Percentiles rank a stretch among this genome's conserved stretches.
phyloP scores from a whole-genome alignment of 2,329 filamentous ascomycete species.

The Venturia nashicola region DNA sequence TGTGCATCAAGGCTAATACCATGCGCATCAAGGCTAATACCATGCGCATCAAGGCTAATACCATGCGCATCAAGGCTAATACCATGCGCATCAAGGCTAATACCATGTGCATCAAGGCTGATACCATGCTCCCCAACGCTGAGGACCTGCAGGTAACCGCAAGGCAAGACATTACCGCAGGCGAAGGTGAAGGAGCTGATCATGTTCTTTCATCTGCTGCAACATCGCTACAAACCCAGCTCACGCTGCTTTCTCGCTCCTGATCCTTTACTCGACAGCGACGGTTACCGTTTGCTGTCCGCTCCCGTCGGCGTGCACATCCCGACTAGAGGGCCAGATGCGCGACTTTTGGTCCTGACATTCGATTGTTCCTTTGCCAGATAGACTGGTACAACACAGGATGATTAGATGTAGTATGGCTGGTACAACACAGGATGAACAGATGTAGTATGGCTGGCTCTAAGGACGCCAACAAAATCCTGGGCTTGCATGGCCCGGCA shows the following conservation, averaged over 20 bases:
- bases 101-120: background rate
- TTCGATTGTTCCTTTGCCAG: background rate
- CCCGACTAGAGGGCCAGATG: background rate
- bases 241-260: background rate
- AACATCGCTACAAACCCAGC: background rate
- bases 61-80: background rate
- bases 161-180: background rate
- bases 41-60: background rate
- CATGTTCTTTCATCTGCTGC: background rate
- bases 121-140: background rate
- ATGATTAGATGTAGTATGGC: too few species aligned
- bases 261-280: too few species aligned
- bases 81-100: background rate
- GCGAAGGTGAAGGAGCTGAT: background rate
- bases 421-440: background rate
- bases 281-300: conserved; percentile 1
- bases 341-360: background rate
- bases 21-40: background rate
- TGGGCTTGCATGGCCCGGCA: background rate
- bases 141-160: background rate
- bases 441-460: background rate
- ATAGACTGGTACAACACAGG: too few species aligned
- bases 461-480: background rate
- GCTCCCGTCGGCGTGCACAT: conserved; percentile 5
- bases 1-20: background rate